Evolutionary conservation across 2,329 filamentous ascomycete genomes (phyloP).

Genomic region (Colletotrichum magnum): DNA sequence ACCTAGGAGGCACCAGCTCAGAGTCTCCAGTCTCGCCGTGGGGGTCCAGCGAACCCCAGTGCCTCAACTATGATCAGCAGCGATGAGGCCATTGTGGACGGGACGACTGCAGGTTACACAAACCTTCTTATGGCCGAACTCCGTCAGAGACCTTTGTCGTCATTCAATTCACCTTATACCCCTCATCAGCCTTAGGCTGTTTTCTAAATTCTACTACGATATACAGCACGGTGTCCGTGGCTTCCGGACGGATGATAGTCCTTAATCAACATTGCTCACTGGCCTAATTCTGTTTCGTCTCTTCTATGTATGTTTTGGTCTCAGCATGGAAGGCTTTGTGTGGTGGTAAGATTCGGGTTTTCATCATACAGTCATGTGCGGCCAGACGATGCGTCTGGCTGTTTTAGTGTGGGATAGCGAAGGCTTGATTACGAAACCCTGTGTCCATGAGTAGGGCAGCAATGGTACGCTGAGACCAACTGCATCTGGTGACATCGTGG

Average conservation of each 20-base stretch:
- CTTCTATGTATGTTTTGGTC: constrained; percentile 12
- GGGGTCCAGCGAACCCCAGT: not conserved
- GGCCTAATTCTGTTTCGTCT: not conserved
- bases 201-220: constrained; percentile 33
- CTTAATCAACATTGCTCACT: constrained; percentile 26
- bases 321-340: constrained; percentile 13
- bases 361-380: constrained; percentile 7
- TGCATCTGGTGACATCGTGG: too few relatives aligned
- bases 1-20: constrained; percentile 37
- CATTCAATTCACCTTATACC: constrained; percentile 36
- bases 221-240: constrained; percentile 7
- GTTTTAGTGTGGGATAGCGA: constrained; percentile 3
- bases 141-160: not conserved
- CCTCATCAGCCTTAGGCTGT: constrained; percentile 36
- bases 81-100: not conserved
- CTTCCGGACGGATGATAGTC: constrained; percentile 18
- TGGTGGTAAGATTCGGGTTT: constrained; percentile 13
- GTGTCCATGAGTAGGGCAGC: not conserved
- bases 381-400: not conserved
- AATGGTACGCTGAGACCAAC: not conserved
- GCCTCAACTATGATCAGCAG: too few relatives aligned
- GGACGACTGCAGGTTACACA: not conserved
- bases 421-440: not conserved
- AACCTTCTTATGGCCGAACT: not conserved
- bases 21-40: not conserved